A percentile compares a stretch with the other conserved stretches of the same genome.
Conservation (phyloP, 345 rosid genomes). For the Microcos paniculata region DNA sequence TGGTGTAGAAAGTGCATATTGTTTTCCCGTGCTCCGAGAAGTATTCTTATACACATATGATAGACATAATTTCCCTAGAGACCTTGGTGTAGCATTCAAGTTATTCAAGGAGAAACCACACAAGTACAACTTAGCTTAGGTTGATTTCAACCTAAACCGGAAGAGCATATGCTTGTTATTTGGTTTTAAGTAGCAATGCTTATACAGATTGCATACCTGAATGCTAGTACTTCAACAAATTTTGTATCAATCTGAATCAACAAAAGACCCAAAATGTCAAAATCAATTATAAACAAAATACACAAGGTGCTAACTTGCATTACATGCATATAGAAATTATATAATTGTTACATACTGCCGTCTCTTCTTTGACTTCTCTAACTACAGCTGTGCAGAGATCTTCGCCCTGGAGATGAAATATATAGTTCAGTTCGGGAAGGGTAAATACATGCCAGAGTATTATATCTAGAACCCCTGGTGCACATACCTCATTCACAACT, state of each 20-base stretch:
- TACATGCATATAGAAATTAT: neutral
- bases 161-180: neutral
- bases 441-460: neutral
- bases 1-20: neutral
- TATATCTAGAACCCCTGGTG: neutral
- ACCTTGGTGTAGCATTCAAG: neutral
- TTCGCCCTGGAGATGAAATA: constrained; percentile 61
- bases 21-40: neutral
- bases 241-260: constrained; percentile 72
- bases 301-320: neutral
- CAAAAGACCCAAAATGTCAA: constrained; percentile 1
- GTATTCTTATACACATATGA: neutral
- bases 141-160: neutral
- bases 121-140: neutral
- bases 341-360: constrained; percentile 56
- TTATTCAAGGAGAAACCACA: neutral
- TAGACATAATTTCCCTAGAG: neutral
- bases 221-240: constrained; percentile 72
- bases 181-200: neutral
- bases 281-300: neutral
- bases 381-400: constrained; percentile 69
- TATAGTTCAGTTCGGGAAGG: neutral
- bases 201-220: constrained; percentile 51
- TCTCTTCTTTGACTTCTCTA: constrained; percentile 95
- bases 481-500: constrained; percentile 65